Base-by-base conservation (phyloP, 495 filamentous ascomycete species). In the Aspergillus olivimuriae region DNA sequence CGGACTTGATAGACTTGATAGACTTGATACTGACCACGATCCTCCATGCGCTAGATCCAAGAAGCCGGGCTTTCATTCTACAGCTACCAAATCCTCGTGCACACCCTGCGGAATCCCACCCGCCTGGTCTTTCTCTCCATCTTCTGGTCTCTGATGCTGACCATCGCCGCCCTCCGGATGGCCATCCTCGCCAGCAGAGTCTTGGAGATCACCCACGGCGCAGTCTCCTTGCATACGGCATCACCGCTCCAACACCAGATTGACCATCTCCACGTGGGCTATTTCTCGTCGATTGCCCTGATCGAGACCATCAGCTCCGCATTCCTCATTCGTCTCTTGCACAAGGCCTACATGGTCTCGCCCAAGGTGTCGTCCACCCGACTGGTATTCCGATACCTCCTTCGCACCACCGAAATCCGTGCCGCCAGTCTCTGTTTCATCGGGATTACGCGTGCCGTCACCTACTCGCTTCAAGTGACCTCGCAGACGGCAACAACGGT, bases 41-140 rank as follows among this genome's bases (percentile, higher is more conserved):
- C 39, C 18, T 32, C 20, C 12, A 15, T 4, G 4, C 37, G 28
- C 19, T n/a, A 66, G 63, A 47, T 62, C 34, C 63, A 67, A 56
- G 63, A 67, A 54, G 61, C 54, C 1, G 63, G 63, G 2, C 30
- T 67, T 5, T 65, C 63, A 2, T 63, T 67, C 40, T 65, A 65
- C 50, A 65, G 61, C 44, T 67, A 67, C 34, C 40, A 57, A 9
- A 65, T 67, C 36, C 50, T 67, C 2, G 37, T 36, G 2, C 59
- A 58, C 22, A 50, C 63, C 36, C 57, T 67, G 6, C 45, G 34
- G 15, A 16, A 38, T 17, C 31, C 17, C 21, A 33, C 38, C 11
- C 57, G 57, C n/a, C 4, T 28, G 4, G 22, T 57, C 7, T 67
- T 63, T 39, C 32, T 52, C 28, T 11, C 16, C 41, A 2, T 63